A percentile compares a stretch with the other conserved stretches of the same genome.
These are phyloP conservation scores for Fusarium anthophilum DNA, from an alignment of 2,329 filamentous ascomycete species.

Conservation along the genomic window DNA sequence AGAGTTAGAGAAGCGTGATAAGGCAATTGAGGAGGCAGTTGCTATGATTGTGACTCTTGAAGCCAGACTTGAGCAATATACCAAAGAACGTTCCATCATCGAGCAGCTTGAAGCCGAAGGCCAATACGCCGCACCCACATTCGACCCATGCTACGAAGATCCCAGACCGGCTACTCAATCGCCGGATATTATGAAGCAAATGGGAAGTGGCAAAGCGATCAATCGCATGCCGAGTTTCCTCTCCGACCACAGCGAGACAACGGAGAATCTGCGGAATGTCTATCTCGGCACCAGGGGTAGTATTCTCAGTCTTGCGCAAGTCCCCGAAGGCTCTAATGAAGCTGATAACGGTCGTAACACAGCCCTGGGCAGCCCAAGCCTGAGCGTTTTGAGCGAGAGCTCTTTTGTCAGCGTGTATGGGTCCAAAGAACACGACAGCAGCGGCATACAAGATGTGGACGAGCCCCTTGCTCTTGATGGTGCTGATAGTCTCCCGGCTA, in stretches of 20 bases:
- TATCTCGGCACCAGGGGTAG: slow-evolving; percentile 63
- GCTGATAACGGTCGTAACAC: slow-evolving; percentile 38
- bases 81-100: slow-evolving; percentile 63
- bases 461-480: slow-evolving; percentile 46
- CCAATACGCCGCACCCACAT: slow-evolving; percentile 46
- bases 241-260: slow-evolving; percentile 67
- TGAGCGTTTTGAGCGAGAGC: slow-evolving; percentile 74
- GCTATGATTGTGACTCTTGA: slow-evolving; percentile 74
- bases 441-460: slow-evolving; percentile 41
- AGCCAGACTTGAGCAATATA: slow-evolving; percentile 63
- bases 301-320: slow-evolving; percentile 59
- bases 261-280: slow-evolving; percentile 68
- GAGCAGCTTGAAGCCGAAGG: slow-evolving; percentile 58
- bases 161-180: slow-evolving; percentile 25
- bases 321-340: slow-evolving; percentile 51
- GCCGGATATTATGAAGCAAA: slow-evolving; percentile 30
- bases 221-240: slow-evolving; percentile 72
- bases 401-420: slow-evolving; percentile 74
- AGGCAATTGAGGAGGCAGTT: slow-evolving; percentile 76
- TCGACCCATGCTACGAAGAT: slow-evolving; percentile 43
- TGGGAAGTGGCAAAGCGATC: slow-evolving; percentile 52
- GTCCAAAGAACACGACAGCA: slow-evolving; percentile 47
- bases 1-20: slow-evolving; percentile 74
- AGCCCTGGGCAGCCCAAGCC: slow-evolving; percentile 64
- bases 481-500: slow-evolving; percentile 20